Conservation (phyloP, 495 filamentous ascomycete species). For the Xylaria longipes region DNA sequence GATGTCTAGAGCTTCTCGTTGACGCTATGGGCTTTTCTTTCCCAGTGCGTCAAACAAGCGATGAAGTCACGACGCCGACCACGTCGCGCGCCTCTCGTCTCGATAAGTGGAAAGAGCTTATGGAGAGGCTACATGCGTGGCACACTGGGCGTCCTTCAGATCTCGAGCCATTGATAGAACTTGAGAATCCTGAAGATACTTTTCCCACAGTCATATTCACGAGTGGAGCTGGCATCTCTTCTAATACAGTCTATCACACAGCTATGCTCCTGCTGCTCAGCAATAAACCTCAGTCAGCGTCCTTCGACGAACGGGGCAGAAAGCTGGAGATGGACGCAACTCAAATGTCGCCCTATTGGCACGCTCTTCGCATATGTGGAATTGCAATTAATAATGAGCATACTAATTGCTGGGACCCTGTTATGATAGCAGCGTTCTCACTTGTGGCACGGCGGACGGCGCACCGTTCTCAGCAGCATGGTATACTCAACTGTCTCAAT, state of each 20-base stretch:
- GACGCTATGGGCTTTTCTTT: constrained; percentile 26
- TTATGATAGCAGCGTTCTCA: constrained; percentile 31
- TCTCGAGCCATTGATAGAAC: constrained; percentile 23
- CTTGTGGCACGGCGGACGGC: constrained; percentile 23
- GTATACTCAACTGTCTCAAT: constrained; percentile 18
- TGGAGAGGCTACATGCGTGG: constrained; percentile 22
- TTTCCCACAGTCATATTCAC: constrained; percentile 52
- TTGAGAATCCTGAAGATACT: constrained; percentile 7
- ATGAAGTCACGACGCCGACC: not conserved
- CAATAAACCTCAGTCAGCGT: constrained; percentile 37
- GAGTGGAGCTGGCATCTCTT: constrained; percentile 48
- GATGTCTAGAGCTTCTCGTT: constrained; percentile 21
- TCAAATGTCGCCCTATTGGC: constrained; percentile 26
- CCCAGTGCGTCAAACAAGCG: not conserved
- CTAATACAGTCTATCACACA: constrained; percentile 52
- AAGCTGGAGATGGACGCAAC: not conserved
- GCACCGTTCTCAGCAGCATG: constrained; percentile 22
- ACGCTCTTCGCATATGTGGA: constrained; percentile 31
- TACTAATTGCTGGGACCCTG: constrained; percentile 32
- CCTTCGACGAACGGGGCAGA: constrained; percentile 14
- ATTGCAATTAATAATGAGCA: constrained; percentile 33
- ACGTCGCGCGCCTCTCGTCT: not conserved
- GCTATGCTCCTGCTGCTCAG: constrained; percentile 50
- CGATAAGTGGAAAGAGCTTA: constrained; percentile 3
- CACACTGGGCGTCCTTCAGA: constrained; percentile 20